Conservation (phyloP, 805 yeast species). For the Starmera amethionina region DNA sequence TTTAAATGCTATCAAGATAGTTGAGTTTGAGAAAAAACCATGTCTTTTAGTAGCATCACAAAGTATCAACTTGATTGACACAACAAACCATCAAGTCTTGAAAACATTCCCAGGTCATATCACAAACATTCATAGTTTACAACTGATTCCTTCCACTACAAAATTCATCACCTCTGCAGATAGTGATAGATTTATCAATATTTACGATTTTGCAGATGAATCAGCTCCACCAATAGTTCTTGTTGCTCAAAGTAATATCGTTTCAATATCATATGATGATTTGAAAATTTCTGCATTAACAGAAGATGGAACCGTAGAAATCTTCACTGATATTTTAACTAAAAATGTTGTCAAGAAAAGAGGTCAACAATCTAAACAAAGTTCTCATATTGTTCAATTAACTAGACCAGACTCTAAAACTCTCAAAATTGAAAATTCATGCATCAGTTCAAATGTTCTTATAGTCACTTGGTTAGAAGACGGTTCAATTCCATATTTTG, state of each 20-base stretch:
- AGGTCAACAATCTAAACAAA: conserved; percentile 42
- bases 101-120: conserved; percentile 69
- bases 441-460: conserved; percentile 26
- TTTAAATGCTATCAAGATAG: conserved; percentile 23
- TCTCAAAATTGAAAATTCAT: conserved; percentile 21
- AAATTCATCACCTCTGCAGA: conserved; percentile 61
- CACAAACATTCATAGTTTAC: conserved; percentile 47
- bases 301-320: conserved; percentile 66
- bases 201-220: conserved; percentile 39
- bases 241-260: conserved; percentile 59
- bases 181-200: conserved; percentile 74
- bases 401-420: conserved; percentile 30
- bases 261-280: conserved; percentile 30
- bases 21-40: conserved; percentile 17
- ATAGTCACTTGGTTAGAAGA: conserved; percentile 54
- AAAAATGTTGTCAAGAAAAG: conserved; percentile 30
- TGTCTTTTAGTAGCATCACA: conserved; percentile 60
- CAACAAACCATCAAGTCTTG: conserved; percentile 26
- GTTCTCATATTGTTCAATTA: conserved; percentile 35
- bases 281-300: conserved; percentile 45
- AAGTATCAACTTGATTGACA: conserved; percentile 45
- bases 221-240: conserved; percentile 39
- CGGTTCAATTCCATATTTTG: conserved; percentile 47
- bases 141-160: conserved; percentile 24
- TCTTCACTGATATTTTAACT: conserved; percentile 51